Evolutionary conservation across 1,284 basidiomycete species (phyloP).

Genomic region (Athelia sp.): DNA sequence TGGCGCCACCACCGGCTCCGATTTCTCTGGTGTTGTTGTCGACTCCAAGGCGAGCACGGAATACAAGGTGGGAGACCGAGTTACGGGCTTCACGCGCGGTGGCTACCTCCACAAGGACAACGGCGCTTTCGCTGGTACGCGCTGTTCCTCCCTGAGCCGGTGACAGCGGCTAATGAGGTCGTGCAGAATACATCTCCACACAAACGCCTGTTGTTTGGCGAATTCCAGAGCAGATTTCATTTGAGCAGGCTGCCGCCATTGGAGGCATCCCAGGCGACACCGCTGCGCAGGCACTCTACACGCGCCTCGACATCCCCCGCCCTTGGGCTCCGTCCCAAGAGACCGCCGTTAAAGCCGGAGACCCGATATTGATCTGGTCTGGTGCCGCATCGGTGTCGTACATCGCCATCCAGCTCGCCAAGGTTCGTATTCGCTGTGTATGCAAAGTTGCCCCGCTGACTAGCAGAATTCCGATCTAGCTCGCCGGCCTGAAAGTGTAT

Average conservation of each 20-base stretch:
- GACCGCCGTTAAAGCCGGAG: background rate
- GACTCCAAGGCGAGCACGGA: background rate
- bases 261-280: background rate
- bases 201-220: background rate
- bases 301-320: background rate
- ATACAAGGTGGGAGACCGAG: background rate
- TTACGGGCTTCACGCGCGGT: background rate
- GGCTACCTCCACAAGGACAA: background rate
- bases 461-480: too few species aligned
- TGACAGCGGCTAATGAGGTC: background rate
- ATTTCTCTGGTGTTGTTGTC: background rate
- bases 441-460: too few species aligned
- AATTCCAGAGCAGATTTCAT: background rate
- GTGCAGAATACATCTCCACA: background rate
- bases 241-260: background rate
- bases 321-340: background rate
- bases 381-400: constrained; percentile 31
- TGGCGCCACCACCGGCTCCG: background rate
- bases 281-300: background rate
- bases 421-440: too few species aligned
- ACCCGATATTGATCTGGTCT: constrained; percentile 15
- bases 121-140: background rate
- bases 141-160: background rate
- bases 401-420: constrained; percentile 29
- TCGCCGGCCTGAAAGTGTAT: constrained; percentile 6